Evolutionary conservation across 805 yeast genomes (phyloP), one percentile per base, ranked within the genome.

Genomic region (Candida parachauliodes): DNA sequence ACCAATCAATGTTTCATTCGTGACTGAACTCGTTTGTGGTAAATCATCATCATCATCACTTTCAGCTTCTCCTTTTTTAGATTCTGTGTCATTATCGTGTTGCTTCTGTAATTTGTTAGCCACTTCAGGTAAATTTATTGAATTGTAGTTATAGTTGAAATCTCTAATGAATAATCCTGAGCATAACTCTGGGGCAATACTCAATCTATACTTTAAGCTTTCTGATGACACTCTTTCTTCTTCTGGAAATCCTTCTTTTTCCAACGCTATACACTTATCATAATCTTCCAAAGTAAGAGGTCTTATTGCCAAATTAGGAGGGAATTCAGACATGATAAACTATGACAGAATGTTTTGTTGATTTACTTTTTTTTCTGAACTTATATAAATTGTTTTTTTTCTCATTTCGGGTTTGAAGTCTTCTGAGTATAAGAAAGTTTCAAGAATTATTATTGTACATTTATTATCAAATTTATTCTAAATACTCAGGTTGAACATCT

Each of bases 151-250:
- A 50, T 67, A 61, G 21, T 54, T 67, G 59, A 83, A 83, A 39
- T 77, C 77, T 54, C 96, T 72, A 36, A 88, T 70, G 53, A 91
- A 93, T 40, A 93, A 70, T 2, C 98, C 98, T 5, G 89, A 78
- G 47, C 93, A 79, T 40, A 91, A 74, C 58, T 91, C 98, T 8
- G 98, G 98, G 57, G 97, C 89, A 3, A 68, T 78, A 1, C 72
- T 72, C 45, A 91, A 69, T 49, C 97, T 73, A 65, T 86, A 91
- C 46, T 62, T 65, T 38, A 68, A 59, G 46, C 75, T 80, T 35
- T 79, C 87, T n/a, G 52, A 53, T 9, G 85, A 57, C 30, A 86
- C 81, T 41, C 94, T 71, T 62, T 88, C 95, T 10, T 60, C 54
- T 24, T 76, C 78, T 2, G 84, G 78, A 60, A 89, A 88, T 5